Conservation (phyloP, 2,329 filamentous ascomycete genomes). For the Pestalotiopsis fici region DNA sequence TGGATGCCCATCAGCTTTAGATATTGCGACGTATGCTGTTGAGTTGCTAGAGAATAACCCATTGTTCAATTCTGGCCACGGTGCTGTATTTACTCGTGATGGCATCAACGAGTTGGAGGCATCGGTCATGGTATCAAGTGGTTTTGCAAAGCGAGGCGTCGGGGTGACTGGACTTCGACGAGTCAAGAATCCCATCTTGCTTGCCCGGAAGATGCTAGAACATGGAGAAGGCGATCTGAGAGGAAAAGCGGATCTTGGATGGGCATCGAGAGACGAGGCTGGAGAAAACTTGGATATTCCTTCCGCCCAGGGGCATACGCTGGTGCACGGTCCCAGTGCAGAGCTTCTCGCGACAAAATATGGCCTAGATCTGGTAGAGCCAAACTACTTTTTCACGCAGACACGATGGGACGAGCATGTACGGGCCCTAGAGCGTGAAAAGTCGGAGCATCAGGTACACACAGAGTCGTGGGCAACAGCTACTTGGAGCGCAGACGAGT, state of each 20-base stretch:
- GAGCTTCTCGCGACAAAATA: conserved; percentile 69
- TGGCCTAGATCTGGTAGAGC: conserved; percentile 70
- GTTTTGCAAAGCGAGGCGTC: conserved; percentile 73
- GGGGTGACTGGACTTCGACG: conserved; percentile 72
- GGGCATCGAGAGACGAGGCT: conserved; percentile 14
- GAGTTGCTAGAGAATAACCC: conserved; percentile 74
- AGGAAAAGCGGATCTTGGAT: conserved; percentile 17
- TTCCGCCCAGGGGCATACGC: conserved; percentile 68
- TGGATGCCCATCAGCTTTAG: conserved; percentile 60
- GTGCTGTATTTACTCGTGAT: conserved; percentile 82
- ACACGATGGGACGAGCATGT: conserved; percentile 78
- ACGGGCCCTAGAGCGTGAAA: conserved; percentile 54
- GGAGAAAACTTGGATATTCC: conserved; percentile 40
- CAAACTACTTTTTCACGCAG: conserved; percentile 78
- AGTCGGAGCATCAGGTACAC: conserved; percentile 29
- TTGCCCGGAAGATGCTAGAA: conserved; percentile 72
- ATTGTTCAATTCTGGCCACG: conserved; percentile 82
- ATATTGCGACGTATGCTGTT: conserved; percentile 76
- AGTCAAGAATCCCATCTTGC: conserved; percentile 77
- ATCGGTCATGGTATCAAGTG: conserved; percentile 79
- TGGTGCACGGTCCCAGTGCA: conserved; percentile 67
- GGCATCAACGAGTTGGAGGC: conserved; percentile 86
- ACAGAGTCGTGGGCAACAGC: conserved; percentile 25
- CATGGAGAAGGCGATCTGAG: conserved; percentile 63
- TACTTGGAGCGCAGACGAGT: conserved; percentile 63